Conservation (phyloP, 2,329 filamentous ascomycete genomes). For the Hypoxylon sp. region DNA sequence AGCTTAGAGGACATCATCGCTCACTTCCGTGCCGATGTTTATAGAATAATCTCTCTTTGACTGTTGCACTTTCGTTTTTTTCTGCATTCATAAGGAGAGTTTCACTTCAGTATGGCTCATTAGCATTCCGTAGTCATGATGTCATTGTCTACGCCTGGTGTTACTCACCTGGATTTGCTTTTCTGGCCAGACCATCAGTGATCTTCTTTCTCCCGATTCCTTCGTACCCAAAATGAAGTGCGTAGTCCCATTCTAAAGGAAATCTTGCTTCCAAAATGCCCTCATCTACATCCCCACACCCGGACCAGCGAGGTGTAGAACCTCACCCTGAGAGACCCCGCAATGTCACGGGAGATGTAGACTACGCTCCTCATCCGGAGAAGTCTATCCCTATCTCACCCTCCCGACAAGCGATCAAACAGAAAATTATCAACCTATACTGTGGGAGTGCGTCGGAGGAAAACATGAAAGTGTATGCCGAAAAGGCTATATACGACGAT, state of each 20-base stretch:
- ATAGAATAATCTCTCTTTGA: too few relatives aligned
- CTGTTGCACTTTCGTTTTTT: background rate
- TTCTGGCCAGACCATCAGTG: background rate
- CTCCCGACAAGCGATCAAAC: constrained; percentile 57
- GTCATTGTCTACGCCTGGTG: background rate
- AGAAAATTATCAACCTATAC: constrained; percentile 60
- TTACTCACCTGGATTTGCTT: background rate
- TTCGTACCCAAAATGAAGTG: background rate
- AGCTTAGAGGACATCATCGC: too few relatives aligned
- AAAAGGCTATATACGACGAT: constrained; percentile 62
- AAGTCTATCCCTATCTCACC: constrained; percentile 51
- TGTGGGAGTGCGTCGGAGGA: constrained; percentile 61
- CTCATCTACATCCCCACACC: constrained; percentile 34
- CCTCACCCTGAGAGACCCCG: constrained; percentile 35
- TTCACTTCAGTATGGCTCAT: too few relatives aligned
- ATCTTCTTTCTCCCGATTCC: background rate
- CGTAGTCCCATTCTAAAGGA: background rate
- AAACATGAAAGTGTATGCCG: constrained; percentile 63
- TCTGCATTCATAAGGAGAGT: too few relatives aligned
- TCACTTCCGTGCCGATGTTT: too few relatives aligned
- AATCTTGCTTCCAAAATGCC: constrained; percentile 20
- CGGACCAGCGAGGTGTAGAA: constrained; percentile 31
- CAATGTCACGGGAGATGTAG: constrained; percentile 48
- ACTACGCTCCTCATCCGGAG: constrained; percentile 58
- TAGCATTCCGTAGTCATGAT: background rate